Base-by-base conservation (phyloP, 257 asterid species). In the Przewalskia tangutica region DNA sequence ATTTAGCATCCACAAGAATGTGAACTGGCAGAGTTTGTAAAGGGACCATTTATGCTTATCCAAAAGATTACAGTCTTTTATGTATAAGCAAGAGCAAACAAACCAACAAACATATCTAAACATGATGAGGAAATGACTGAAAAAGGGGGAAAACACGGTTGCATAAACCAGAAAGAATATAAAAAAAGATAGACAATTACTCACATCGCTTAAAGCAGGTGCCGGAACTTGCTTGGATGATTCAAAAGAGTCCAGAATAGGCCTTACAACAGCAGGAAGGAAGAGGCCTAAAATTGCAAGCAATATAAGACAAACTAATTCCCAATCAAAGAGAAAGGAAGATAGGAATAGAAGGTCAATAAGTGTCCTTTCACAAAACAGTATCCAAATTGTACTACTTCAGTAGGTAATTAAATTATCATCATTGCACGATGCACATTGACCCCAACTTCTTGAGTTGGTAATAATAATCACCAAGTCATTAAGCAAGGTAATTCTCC, bases 251-350 rank as follows among this genome's bases (percentile, higher is more conserved):
- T 95, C 98, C 65, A 93, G 88, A 32, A 95, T 93, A 82, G 98
- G 98, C 86, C 98, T 95, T 80, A 95, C 98, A 53, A 95, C 97
- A 2, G 98, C 98, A 63, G 98, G 98, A 83, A 95, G 98, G 86
- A 95, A 91, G 60, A 95, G 92, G 77, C 98, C 98, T 95, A 92
- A 82, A 87, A 89, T 71, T 68, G 18, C 65, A 67, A 86, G 76
- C 68, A 80, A 36, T 70, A 77, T 51, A 86, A 81, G 81, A 76
- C 17, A 82, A 60, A 50, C 50, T 55, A 10, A 34, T 53, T 62
- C 23, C 42, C 32, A 81, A 65, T 38, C 48, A 6, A 53, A 65
- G 62, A 20, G 77, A 38, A 42, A 63, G 6, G 3, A 20, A 80
- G 27, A 32, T 34, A 6, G 11, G 38, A 40, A 46, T 60, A 48